These are phyloP conservation scores for Aureobasidium sp. DNA, from an alignment of 2,329 filamentous ascomycete species.

Conservation along the genomic window DNA sequence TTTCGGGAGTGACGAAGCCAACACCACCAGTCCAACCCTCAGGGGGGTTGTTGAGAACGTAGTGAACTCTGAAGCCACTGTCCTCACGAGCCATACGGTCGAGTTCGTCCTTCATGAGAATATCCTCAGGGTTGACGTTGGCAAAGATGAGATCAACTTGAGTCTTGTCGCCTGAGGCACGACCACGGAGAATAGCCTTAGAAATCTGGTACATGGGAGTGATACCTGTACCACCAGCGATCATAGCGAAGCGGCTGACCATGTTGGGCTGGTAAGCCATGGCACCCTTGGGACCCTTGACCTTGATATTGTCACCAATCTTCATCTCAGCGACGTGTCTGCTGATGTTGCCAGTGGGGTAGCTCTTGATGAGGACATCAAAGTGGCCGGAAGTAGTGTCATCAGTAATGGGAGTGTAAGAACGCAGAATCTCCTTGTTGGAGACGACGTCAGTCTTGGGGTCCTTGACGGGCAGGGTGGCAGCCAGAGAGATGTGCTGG, in stretches of 20 bases:
- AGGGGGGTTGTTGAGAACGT: slow-evolving; percentile 93
- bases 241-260: slow-evolving; percentile 94
- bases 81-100: slow-evolving; percentile 72
- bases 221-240: slow-evolving; percentile 94
- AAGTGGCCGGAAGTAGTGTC: slow-evolving; percentile 87
- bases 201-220: slow-evolving; percentile 98
- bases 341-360: slow-evolving; percentile 95
- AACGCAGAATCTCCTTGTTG: slow-evolving; percentile 77
- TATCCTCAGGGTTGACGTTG: slow-evolving; percentile 89
- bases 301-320: slow-evolving; percentile 79
- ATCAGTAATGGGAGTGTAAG: slow-evolving; percentile 85
- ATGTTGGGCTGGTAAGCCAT: slow-evolving; percentile 98
- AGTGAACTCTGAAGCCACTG: slow-evolving; percentile 75
- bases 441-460: slow-evolving; percentile 57
- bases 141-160: slow-evolving; percentile 93
- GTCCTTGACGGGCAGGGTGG: slow-evolving; percentile 60
- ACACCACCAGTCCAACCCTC: slow-evolving; percentile 86
- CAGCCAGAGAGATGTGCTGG: slow-evolving; percentile 96
- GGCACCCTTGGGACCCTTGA: slow-evolving; percentile 90
- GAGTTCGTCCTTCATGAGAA: slow-evolving; percentile 85
- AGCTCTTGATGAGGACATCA: slow-evolving; percentile 96
- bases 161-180: slow-evolving; percentile 56
- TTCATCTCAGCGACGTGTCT: slow-evolving; percentile 77
- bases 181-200: slow-evolving; percentile 59
- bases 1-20: slow-evolving; percentile 89